Percentiles rank a stretch among this genome's conserved stretches.
phyloP scores from a whole-genome alignment of 352 stramenopile genomes.

The Globisporangium sylvaticum region DNA sequence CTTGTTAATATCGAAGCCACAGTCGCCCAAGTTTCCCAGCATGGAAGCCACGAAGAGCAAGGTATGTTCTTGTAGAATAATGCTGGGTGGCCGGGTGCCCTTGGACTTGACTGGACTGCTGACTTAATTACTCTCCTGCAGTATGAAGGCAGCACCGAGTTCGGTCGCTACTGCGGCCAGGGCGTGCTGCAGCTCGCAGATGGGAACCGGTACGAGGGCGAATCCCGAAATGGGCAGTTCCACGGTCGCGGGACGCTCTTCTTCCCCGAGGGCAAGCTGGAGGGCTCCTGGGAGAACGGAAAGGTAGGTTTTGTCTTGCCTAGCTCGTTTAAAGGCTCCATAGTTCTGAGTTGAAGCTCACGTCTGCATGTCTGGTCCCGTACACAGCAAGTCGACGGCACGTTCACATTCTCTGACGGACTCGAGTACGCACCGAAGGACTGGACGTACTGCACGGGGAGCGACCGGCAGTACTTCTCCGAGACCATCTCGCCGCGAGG shows the following conservation, averaged over 20 bases:
- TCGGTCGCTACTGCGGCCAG: conserved; percentile 57
- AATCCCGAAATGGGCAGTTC: conserved; percentile 79
- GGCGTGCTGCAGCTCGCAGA: conserved; percentile 53
- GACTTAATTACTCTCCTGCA: conserved; percentile 9
- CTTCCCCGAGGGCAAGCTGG: conserved; percentile 63
- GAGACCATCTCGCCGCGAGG: conserved; percentile 53
- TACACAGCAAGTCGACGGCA: conserved; percentile 69
- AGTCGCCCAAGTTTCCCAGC: neutral
- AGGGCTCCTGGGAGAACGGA: conserved; percentile 62
- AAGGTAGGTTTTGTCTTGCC: conserved; percentile 36
- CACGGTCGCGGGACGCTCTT: conserved; percentile 70
- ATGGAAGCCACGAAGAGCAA: conserved; percentile 18
- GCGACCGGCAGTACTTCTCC: conserved; percentile 67
- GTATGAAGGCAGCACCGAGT: conserved; percentile 57
- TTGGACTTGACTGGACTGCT: neutral
- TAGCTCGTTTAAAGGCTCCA: too few relatives aligned
- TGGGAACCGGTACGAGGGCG: conserved; percentile 72
- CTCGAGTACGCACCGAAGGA: conserved; percentile 55
- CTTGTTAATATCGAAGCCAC: neutral
- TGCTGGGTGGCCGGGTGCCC: neutral
- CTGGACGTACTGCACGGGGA: conserved; percentile 63
- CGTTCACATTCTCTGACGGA: conserved; percentile 75
- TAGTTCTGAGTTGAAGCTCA: too few relatives aligned
- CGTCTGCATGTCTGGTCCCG: too few relatives aligned
- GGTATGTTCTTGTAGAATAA: neutral